Conservation (phyloP, 768 basidiomycete species). For the Russula griseocarnosa region DNA sequence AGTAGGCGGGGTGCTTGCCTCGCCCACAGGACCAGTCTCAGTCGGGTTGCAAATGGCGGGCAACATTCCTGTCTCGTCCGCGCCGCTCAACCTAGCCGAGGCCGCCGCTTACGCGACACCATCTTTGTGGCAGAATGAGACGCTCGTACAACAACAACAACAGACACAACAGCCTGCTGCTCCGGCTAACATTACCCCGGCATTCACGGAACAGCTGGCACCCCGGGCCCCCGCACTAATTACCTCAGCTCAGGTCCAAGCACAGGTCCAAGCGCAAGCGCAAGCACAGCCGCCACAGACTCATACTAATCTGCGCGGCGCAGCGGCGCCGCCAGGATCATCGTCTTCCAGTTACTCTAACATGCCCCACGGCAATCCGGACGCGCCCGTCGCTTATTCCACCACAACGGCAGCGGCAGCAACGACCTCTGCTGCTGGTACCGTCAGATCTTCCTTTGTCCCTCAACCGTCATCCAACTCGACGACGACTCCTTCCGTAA, state of each 20-base stretch:
- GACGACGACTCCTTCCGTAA: not conserved
- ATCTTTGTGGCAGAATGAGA: constrained; percentile 18
- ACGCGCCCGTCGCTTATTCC: constrained; percentile 12
- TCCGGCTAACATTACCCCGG: constrained; percentile 16
- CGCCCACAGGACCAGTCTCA: constrained; percentile 3
- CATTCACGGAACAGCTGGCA: constrained; percentile 18
- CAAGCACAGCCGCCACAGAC: not conserved
- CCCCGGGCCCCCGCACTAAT: constrained; percentile 8
- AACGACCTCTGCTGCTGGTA: not conserved
- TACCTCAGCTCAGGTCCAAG: not conserved
- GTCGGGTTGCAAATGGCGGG: constrained; percentile 13
- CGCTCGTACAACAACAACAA: constrained; percentile 6
- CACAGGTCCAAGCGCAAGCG: not conserved
- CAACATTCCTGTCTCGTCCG: constrained; percentile 1
- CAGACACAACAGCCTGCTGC: not conserved
- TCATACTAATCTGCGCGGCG: not conserved
- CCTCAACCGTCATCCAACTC: constrained; percentile 6
- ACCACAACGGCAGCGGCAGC: not conserved
- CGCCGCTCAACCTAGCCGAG: constrained; percentile 1
- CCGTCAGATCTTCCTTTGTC: not conserved
- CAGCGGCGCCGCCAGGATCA: not conserved
- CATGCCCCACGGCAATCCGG: constrained; percentile 15
- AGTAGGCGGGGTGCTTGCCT: constrained; percentile 8
- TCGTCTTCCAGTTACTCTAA: constrained; percentile 19
- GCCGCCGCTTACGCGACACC: not conserved